A percentile compares a stretch with the other conserved stretches of the same genome.
Evolutionary conservation across 768 basidiomycete genomes (phyloP).

Genomic region (Termitomyces sp.): DNA sequence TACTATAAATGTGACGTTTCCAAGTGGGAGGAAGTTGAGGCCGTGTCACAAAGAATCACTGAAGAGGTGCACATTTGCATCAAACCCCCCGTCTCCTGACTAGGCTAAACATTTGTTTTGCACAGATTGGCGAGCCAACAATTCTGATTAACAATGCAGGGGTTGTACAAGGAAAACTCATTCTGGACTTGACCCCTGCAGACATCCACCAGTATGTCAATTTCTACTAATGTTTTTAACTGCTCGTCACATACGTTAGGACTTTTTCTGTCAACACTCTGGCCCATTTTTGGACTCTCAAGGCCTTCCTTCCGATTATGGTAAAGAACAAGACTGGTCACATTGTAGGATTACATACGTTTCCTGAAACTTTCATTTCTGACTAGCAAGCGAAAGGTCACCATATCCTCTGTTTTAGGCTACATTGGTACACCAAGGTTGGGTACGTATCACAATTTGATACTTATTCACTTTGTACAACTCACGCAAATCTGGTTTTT

Average conservation of each 20-base stretch:
- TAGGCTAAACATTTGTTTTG: neutral
- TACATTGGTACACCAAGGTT: slow-evolving; percentile 67
- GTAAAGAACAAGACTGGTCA: slow-evolving; percentile 76
- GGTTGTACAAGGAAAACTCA: slow-evolving; percentile 81
- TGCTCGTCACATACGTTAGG: slow-evolving; percentile 32
- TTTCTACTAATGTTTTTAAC: neutral
- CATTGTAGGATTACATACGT: slow-evolving; percentile 48
- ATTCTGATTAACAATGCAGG: slow-evolving; percentile 95
- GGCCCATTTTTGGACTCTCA: slow-evolving; percentile 87
- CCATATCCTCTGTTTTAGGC: slow-evolving; percentile 71
- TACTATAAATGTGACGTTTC: slow-evolving; percentile 93
- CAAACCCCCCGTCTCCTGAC: neutral
- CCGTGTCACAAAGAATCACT: slow-evolving; percentile 62
- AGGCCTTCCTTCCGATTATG: slow-evolving; percentile 90
- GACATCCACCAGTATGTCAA: slow-evolving; percentile 71
- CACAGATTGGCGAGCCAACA: slow-evolving; percentile 81
- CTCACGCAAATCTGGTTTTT: neutral
- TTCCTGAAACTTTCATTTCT: slow-evolving; percentile 3
- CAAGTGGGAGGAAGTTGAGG: slow-evolving; percentile 79
- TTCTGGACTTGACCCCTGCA: slow-evolving; percentile 71
- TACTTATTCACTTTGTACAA: no score
- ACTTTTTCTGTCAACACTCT: slow-evolving; percentile 88
- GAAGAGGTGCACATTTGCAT: slow-evolving; percentile 56
- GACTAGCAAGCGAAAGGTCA: slow-evolving; percentile 43
- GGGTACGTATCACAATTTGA: slow-evolving; percentile 40